Evolutionary conservation across 441 rosid species (phyloP), one percentile per base, ranked within the genome.

Genomic region (Kokia cookei): DNA sequence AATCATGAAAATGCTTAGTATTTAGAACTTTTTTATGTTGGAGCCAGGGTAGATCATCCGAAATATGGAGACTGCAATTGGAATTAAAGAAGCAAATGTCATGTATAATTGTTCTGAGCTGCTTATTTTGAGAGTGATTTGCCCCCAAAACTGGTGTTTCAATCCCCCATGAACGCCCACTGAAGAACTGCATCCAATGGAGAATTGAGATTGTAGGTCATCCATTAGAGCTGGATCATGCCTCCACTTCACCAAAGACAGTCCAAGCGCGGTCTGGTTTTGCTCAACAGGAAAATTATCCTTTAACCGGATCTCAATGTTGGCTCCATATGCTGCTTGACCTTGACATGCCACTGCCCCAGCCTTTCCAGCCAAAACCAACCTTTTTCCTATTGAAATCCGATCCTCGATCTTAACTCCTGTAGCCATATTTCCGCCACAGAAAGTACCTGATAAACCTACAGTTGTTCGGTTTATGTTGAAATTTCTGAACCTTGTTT

Each of bases 351-450:
- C 72, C 47, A 85, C 75, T 26, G 84, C 76, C 19, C 90, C 90
- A 13, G 86, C 78, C 47, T 81, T 80, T 17, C 89, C 91, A 4
- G 81, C 77, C 69, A 89, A 75, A 26, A 78, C 65, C 74, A 87
- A 47, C 67, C 84, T 76, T 79, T 83, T 87, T 26, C 90, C 88
- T 14, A 82, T 57, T 24, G 78, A 81, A 79, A 87, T 79, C 78
- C 80, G 82, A 51, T 88, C 92, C 86, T 83, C 94, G 3, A 88
- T 48, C 78, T 90, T 88, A 54, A 90, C 59, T 29, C 89, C 92
- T 0, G 84, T 64, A 27, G 86, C 89, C 19, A 86, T 65, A 67
- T 79, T 85, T 79, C 84, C 83, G 9, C 93, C 91, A 69, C 84
- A 59, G 29, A 79, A 76, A 13, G 90, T 85, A 43, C 86, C 73